Evolutionary conservation across 163 green algal genomes (phyloP).

Genomic region (Chlorella variabilis): DNA sequence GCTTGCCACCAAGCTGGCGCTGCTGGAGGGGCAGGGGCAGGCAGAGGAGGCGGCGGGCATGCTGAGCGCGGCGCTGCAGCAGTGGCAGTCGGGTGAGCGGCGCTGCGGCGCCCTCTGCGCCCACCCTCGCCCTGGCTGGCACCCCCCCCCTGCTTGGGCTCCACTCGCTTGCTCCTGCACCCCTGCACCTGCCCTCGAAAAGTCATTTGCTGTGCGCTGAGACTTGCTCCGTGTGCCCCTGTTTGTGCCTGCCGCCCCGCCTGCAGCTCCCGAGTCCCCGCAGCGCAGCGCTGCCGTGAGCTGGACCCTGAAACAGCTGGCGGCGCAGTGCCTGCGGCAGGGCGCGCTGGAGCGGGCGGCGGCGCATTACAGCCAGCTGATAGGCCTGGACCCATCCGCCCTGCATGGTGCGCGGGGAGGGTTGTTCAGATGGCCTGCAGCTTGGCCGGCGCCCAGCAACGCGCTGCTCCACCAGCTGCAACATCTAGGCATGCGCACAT

Average conservation of each 20-base stretch:
- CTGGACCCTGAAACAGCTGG: conserved; percentile 64
- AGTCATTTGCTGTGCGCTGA: too few species aligned
- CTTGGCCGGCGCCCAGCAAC: too few species aligned
- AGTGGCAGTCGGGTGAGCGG: conserved; percentile 23
- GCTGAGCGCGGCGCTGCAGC: conserved; percentile 54
- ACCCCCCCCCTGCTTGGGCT: too few species aligned
- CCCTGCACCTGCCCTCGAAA: too few species aligned
- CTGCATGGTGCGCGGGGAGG: background rate
- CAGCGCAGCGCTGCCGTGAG: conserved; percentile 50
- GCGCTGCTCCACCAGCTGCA: too few species aligned
- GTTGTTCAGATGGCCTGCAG: too few species aligned
- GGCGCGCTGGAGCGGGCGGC: conserved; percentile 55
- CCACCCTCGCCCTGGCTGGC: too few species aligned
- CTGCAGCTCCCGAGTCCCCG: conserved; percentile 18
- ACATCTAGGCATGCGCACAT: too few species aligned
- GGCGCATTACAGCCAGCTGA: conserved; percentile 43
- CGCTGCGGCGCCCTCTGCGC: too few species aligned
- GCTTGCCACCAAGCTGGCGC: conserved; percentile 63
- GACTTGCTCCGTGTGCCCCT: background rate
- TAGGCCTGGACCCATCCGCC: conserved; percentile 20
- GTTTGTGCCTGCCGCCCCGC: background rate
- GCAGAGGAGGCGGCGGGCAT: conserved; percentile 50
- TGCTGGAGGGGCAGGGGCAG: conserved; percentile 65
- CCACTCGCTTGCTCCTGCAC: too few species aligned
- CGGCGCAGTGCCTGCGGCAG: conserved; percentile 57